Conservation (phyloP, 2,329 filamentous ascomycete genomes). For the Amauroascus verrucosus region DNA sequence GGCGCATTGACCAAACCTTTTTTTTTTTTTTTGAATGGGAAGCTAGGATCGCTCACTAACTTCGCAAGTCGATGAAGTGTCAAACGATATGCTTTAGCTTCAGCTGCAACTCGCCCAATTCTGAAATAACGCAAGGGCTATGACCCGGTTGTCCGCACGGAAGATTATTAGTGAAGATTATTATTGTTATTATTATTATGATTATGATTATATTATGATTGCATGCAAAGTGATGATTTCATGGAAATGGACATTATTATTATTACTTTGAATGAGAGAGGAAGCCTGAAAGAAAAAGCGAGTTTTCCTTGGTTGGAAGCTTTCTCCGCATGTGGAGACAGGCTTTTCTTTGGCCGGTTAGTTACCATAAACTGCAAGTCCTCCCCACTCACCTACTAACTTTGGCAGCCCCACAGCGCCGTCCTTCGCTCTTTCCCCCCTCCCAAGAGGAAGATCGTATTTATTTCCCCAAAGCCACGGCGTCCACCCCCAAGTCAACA, state of each 20-base stretch:
- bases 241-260: background rate
- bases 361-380: too few species aligned
- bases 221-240: background rate
- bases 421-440: background rate
- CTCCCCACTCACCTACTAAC: too few species aligned
- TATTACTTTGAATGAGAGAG: background rate
- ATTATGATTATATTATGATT: background rate
- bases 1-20: background rate
- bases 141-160: background rate
- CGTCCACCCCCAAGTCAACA: too few species aligned
- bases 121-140: background rate
- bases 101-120: conserved; percentile 5
- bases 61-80: background rate
- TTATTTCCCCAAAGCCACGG: background rate
- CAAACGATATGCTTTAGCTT: background rate
- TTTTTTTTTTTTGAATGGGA: background rate
- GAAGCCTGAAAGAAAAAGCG: too few species aligned
- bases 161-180: background rate
- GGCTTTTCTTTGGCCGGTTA: background rate
- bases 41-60: background rate
- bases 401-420: too few species aligned
- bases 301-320: background rate
- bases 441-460: background rate
- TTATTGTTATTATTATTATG: too few species aligned
- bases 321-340: conserved; percentile 3